Conservation (phyloP, 2,329 filamentous ascomycete species). For the Colletotrichum lini region DNA sequence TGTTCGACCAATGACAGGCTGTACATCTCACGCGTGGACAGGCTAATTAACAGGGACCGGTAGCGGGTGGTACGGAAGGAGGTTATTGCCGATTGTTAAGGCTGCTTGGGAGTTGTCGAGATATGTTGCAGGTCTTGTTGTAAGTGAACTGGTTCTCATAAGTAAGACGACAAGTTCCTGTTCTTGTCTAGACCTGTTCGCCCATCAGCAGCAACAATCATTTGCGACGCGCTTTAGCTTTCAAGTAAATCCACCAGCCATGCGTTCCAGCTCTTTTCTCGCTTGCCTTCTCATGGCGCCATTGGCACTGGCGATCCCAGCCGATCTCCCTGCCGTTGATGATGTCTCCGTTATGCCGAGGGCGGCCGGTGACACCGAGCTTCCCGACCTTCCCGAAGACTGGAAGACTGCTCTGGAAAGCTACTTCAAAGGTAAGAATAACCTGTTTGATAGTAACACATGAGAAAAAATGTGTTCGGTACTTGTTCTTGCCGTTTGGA, state of each 20-base stretch:
- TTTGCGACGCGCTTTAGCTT: neutral
- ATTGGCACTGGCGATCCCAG: conserved; percentile 12
- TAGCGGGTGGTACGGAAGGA: neutral
- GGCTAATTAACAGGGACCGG: no score
- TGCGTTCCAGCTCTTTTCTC: conserved; percentile 18
- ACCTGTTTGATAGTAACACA: no score
- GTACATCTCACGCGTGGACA: neutral
- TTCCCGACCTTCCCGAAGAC: conserved; percentile 28
- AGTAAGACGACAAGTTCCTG: neutral
- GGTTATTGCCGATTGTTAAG: neutral
- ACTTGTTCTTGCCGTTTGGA: neutral
- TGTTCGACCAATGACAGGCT: neutral
- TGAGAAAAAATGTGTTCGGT: neutral
- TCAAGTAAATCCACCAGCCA: neutral
- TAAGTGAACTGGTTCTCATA: neutral
- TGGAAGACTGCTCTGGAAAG: conserved; percentile 10
- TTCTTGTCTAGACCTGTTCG: neutral
- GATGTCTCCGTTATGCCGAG: neutral
- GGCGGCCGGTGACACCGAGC: conserved; percentile 9
- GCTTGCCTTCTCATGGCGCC: conserved; percentile 5
- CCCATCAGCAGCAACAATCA: neutral
- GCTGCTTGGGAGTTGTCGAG: neutral
- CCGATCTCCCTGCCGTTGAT: neutral
- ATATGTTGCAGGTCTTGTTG: neutral
- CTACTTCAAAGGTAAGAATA: conserved; percentile 21